Evolutionary conservation across 1,284 basidiomycete species (phyloP).

Genomic region (Takashimella tepidaria): DNA sequence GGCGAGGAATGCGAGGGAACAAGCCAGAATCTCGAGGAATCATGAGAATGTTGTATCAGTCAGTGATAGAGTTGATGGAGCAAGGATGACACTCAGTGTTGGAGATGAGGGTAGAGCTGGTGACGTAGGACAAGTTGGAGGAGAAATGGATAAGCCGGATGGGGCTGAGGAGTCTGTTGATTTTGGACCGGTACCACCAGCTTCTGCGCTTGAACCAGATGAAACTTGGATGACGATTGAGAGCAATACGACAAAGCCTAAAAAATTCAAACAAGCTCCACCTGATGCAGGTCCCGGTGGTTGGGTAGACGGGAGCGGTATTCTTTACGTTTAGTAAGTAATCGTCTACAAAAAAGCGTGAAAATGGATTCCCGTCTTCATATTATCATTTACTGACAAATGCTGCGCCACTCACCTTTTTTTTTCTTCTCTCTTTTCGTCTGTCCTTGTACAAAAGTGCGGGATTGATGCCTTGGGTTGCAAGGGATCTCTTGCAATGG

Average conservation of each 20-base stretch:
- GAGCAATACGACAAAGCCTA: slow-evolving; percentile 10
- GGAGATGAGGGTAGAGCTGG: background rate
- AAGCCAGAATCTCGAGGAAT: slow-evolving; percentile 4
- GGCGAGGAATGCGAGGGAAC: slow-evolving; percentile 44
- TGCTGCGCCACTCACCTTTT: no score
- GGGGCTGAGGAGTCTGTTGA: slow-evolving; percentile 14
- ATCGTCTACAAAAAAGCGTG: no score
- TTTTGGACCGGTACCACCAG: slow-evolving; percentile 23
- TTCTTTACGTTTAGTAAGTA: slow-evolving; percentile 68
- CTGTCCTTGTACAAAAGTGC: slow-evolving; percentile 36
- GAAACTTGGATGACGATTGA: slow-evolving; percentile 41
- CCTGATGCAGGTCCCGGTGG: slow-evolving; percentile 7
- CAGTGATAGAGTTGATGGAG: slow-evolving; percentile 15
- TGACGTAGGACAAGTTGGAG: background rate
- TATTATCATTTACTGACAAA: no score
- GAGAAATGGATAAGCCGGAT: background rate
- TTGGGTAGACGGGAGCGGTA: slow-evolving; percentile 66
- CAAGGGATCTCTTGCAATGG: slow-evolving; percentile 77
- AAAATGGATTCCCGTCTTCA: background rate
- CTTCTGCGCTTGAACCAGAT: slow-evolving; percentile 32
- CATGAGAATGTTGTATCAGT: background rate
- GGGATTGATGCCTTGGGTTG: slow-evolving; percentile 52
- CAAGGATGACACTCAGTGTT: slow-evolving; percentile 8
- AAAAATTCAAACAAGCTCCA: slow-evolving; percentile 6
- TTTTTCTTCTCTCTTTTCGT: no score